Evolutionary conservation across 805 yeast species (phyloP).

Genomic region (Monosporozyma yasuniensis): DNA sequence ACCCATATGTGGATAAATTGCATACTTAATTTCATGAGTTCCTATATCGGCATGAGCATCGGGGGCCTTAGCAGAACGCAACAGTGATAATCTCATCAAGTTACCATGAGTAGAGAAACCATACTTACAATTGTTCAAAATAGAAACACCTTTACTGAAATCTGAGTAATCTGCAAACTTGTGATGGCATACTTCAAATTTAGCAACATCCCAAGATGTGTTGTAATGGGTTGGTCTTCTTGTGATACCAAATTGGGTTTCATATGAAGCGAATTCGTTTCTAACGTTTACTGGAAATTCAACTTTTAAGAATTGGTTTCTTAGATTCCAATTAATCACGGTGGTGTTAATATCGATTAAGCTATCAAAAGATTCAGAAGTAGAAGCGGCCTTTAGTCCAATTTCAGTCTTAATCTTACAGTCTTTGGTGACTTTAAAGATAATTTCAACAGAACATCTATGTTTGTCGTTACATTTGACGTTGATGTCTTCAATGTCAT

Average conservation of each 20-base stretch:
- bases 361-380: conserved; percentile 38
- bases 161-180: conserved; percentile 90
- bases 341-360: conserved; percentile 44
- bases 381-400: conserved; percentile 39
- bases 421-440: conserved; percentile 46
- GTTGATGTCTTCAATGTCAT: conserved; percentile 23
- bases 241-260: conserved; percentile 89
- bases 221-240: conserved; percentile 90
- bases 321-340: conserved; percentile 77
- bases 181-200: conserved; percentile 92
- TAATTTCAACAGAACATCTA: conserved; percentile 54
- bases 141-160: conserved; percentile 73
- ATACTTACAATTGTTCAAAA: conserved; percentile 77
- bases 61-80: conserved; percentile 90
- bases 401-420: conserved; percentile 60
- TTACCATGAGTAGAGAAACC: conserved; percentile 95
- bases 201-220: conserved; percentile 94
- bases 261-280: conserved; percentile 73
- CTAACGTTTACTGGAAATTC: conserved; percentile 87
- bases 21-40: conserved; percentile 68
- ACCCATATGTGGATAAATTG: conserved; percentile 76
- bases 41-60: conserved; percentile 96
- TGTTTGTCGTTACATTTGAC: conserved; percentile 40
- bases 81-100: conserved; percentile 70
- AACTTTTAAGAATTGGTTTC: conserved; percentile 80